Conservation (phyloP, 2,329 filamentous ascomycete species). For the Aspergillus sojae region DNA sequence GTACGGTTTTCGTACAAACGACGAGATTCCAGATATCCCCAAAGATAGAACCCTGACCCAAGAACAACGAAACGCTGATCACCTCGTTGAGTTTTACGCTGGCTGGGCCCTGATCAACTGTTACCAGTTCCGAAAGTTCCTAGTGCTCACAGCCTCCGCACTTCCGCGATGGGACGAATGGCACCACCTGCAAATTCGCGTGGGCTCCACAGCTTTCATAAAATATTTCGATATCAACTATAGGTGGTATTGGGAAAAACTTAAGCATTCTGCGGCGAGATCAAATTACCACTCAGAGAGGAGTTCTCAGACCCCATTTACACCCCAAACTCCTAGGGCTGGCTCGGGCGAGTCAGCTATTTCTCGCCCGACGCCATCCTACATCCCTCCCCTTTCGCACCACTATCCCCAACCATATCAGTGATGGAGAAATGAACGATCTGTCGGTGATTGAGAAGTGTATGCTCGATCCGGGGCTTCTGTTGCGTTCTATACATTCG, state of each 20-base stretch:
- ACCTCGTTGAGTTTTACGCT: conserved; percentile 43
- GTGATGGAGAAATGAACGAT: conserved; percentile 5
- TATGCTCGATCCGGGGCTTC: not conserved
- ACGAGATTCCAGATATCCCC: conserved; percentile 26
- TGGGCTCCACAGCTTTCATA: conserved; percentile 19
- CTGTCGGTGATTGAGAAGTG: not conserved
- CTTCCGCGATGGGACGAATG: conserved; percentile 32
- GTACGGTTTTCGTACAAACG: conserved; percentile 32
- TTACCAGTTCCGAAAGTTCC: conserved; percentile 35
- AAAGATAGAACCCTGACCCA: conserved; percentile 26
- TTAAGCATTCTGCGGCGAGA: conserved; percentile 4
- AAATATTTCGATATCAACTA: conserved; percentile 17
- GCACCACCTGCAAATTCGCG: conserved; percentile 29
- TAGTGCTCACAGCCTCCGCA: conserved; percentile 29
- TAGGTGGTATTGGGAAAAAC: conserved; percentile 15
- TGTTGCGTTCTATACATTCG: not conserved
- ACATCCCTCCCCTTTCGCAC: not conserved
- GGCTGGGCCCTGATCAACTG: conserved; percentile 39
- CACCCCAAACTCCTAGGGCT: conserved; percentile 18
- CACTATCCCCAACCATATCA: conserved; percentile 21
- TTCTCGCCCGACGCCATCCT: not conserved
- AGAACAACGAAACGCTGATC: conserved; percentile 36
- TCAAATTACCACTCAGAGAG: not conserved
- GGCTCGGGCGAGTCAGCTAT: not conserved
- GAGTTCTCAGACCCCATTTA: conserved; percentile 11